Percentiles rank a stretch among this genome's conserved stretches.
Conservation (phyloP, 495 filamentous ascomycete genomes). For the Penicillium macrosclerotiorum region DNA sequence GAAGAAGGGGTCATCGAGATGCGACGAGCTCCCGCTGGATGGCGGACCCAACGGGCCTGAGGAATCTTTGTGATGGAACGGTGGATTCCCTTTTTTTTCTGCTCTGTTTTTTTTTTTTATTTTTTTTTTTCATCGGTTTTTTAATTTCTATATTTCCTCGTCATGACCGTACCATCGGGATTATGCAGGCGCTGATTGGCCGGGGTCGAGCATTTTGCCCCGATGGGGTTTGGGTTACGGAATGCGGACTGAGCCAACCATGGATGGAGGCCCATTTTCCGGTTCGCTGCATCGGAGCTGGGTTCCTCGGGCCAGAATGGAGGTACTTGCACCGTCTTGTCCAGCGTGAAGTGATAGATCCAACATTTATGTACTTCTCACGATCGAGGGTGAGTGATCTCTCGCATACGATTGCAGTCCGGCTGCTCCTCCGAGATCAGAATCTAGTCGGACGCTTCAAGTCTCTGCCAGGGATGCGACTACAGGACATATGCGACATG, state of each 20-base stretch:
- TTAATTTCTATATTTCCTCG: conserved; percentile 3
- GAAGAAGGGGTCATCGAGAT: conserved; percentile 20
- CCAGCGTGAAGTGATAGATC: too few relatives aligned
- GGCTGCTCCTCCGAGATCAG: too few relatives aligned
- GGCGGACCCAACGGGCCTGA: conserved; percentile 23
- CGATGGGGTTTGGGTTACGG: conserved; percentile 10
- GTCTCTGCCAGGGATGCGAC: background rate
- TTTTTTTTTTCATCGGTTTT: conserved; percentile 5
- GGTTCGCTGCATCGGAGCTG: background rate
- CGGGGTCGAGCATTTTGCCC: conserved; percentile 2
- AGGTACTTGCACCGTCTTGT: too few relatives aligned
- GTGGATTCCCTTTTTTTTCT: conserved; percentile 17
- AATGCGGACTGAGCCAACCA: conserved; percentile 4
- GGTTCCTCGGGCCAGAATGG: too few relatives aligned
- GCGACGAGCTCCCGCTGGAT: conserved; percentile 17
- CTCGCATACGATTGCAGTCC: too few relatives aligned
- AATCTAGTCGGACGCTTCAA: background rate
- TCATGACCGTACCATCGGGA: conserved; percentile 2
- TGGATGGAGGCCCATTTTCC: background rate
- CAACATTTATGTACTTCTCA: too few relatives aligned
- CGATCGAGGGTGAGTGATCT: too few relatives aligned
- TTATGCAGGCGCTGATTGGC: conserved; percentile 10
- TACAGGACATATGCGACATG: background rate
- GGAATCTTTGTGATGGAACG: conserved; percentile 23
- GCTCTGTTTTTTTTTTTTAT: conserved; percentile 21